phyloP scores from a whole-genome alignment of 2,329 filamentous ascomycete genomes.

The Parastagonospora avenae region DNA sequence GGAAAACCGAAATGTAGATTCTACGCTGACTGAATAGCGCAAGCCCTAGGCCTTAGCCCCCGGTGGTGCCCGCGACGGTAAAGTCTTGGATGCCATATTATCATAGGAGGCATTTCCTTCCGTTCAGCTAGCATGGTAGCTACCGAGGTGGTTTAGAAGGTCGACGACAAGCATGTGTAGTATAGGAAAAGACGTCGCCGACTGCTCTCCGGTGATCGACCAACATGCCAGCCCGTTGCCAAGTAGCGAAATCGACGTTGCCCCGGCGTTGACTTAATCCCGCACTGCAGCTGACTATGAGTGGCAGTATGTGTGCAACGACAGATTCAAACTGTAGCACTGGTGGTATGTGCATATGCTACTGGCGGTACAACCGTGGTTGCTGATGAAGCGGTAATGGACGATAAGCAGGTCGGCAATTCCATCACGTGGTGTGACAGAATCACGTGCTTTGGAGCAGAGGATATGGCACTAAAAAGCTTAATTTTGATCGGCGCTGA shows the following conservation, averaged over 20 bases:
- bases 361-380: neutral
- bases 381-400: constrained; percentile 14
- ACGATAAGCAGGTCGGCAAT: neutral
- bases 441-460: neutral
- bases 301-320: neutral
- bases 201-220: constrained; percentile 17
- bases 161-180: neutral
- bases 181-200: constrained; percentile 8
- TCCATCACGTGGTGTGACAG: neutral
- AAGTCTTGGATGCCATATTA: neutral
- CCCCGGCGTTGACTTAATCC: neutral
- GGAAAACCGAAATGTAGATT: constrained; percentile 7
- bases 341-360: neutral
- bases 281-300: neutral
- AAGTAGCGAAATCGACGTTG: too few relatives aligned
- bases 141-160: neutral
- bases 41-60: constrained; percentile 8
- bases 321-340: too few relatives aligned
- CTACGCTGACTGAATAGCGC: constrained; percentile 10
- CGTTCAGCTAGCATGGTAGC: neutral
- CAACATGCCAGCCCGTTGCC: constrained; percentile 9
- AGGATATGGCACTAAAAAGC: constrained; percentile 7
- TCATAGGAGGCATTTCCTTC: neutral
- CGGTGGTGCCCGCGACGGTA: constrained; percentile 5
- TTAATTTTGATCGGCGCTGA: constrained; percentile 8